Evolutionary conservation across 331 rosid species (phyloP).

Genomic region (Malus hybrid): DNA sequence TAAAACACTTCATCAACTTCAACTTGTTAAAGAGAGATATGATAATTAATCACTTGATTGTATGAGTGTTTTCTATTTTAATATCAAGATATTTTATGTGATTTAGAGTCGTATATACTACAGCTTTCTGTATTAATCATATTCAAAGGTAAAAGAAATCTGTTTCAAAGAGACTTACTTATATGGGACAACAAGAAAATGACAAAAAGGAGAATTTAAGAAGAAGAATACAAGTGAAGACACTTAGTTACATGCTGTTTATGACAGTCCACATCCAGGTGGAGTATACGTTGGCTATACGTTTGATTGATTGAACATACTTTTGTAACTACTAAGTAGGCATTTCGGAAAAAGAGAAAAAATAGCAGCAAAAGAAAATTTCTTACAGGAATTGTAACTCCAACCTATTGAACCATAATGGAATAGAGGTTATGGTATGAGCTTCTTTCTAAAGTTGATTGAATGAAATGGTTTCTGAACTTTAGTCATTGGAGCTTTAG

Average conservation of each 20-base stretch:
- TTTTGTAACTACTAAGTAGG: not conserved
- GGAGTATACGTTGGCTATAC: not conserved
- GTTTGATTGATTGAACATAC: not conserved
- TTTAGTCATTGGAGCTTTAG: not conserved
- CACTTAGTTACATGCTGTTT: not conserved
- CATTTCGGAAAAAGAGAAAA: not conserved
- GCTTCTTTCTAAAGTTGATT: not conserved
- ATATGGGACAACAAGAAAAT: not conserved
- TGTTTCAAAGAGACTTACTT: not conserved
- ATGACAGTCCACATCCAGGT: conserved; percentile 17
- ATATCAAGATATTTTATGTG: not conserved
- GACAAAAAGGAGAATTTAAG: conserved; percentile 13
- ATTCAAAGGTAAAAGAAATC: not conserved
- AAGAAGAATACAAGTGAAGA: not conserved
- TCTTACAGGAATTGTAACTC: not conserved
- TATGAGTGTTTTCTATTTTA: not conserved
- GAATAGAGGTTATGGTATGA: not conserved
- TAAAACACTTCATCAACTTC: conserved; percentile 11
- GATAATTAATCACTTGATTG: not conserved
- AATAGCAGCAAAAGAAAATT: too few species aligned
- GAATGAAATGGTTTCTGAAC: not conserved
- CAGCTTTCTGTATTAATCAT: not conserved
- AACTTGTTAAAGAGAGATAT: not conserved
- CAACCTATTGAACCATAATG: not conserved
- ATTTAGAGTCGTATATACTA: not conserved